Conservation (phyloP, 208 protist genomes). For the Trichomonas vaginalis region DNA sequence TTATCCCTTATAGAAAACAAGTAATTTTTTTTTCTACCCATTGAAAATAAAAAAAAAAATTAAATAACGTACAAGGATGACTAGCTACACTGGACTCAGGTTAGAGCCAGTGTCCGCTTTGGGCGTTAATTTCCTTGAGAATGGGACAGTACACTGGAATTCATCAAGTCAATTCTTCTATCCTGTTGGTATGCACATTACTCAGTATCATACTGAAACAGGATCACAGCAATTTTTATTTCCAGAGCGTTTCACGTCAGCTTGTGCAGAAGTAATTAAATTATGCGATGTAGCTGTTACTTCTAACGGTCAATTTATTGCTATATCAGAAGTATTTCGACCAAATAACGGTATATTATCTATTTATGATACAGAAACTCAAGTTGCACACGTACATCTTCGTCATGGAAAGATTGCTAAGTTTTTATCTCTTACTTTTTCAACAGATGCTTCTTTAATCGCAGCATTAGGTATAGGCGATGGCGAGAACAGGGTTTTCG, state of each 20-base stretch:
- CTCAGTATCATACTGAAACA: neutral
- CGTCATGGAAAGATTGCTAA: neutral
- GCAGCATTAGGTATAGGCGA: neutral
- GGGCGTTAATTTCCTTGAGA: neutral
- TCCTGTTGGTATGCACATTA: neutral
- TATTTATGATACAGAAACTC: conserved; percentile 5
- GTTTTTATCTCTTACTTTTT: neutral
- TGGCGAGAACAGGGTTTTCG: neutral
- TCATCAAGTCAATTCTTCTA: neutral
- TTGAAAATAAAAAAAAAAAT: too few relatives aligned
- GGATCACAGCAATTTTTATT: neutral
- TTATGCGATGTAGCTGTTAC: neutral
- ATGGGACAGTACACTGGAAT: neutral
- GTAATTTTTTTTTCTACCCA: too few relatives aligned
- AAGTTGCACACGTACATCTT: neutral
- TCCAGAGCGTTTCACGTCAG: neutral
- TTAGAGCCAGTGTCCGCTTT: neutral
- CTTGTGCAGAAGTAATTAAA: neutral
- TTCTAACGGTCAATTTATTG: neutral
- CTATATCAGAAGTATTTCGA: conserved; percentile 12
- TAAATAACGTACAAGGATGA: too few relatives aligned
- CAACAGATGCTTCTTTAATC: neutral
- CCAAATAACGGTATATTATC: conserved; percentile 1
- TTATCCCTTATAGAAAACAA: too few relatives aligned
- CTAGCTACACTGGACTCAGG: neutral